Conservation (phyloP, 2,329 filamentous ascomycete species). For the Curvularia verruculosa region DNA sequence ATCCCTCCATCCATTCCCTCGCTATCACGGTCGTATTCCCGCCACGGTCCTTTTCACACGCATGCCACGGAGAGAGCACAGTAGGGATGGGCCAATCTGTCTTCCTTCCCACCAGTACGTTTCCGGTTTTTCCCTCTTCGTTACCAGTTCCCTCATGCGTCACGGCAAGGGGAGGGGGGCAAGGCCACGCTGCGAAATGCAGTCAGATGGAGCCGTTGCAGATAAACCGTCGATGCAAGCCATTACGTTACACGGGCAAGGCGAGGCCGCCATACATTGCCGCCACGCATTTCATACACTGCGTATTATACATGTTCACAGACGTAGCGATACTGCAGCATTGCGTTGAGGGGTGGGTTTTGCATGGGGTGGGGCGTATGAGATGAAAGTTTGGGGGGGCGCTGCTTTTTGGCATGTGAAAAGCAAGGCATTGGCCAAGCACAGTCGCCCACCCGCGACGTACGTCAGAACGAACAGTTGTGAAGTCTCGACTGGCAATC, state of each 20-base stretch:
- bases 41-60: background rate
- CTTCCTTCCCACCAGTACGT: background rate
- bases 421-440: constrained; percentile 23
- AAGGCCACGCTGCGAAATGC: background rate
- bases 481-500: background rate
- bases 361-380: background rate
- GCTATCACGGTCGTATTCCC: background rate
- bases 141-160: background rate
- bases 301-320: background rate
- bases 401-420: constrained; percentile 32
- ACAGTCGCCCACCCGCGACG: constrained; percentile 1
- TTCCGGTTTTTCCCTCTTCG: background rate
- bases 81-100: background rate
- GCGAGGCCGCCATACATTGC: background rate
- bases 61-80: background rate
- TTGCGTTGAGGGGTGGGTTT: constrained; percentile 15
- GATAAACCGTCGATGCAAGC: background rate
- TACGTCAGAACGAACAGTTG: constrained; percentile 13
- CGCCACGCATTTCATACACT: background rate
- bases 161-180: background rate
- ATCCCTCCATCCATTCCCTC: background rate
- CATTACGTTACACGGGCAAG: background rate
- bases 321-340: background rate
- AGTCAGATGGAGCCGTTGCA: background rate
- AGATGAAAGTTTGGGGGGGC: background rate